phyloP scores from a whole-genome alignment of 2,329 filamentous ascomycete genomes.

The Myriosclerotinia duriaeana region DNA sequence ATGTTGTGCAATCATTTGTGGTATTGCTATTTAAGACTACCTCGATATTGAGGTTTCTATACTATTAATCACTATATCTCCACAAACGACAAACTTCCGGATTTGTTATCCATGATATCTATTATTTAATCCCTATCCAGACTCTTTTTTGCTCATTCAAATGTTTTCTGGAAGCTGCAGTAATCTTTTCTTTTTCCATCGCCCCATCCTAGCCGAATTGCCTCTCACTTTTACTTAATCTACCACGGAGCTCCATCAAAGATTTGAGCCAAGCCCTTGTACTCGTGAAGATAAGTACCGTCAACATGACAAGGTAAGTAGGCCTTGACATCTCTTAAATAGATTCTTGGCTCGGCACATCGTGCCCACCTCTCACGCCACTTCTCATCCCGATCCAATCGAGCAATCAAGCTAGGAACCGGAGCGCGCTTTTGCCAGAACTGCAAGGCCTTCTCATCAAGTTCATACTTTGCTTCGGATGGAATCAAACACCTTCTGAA shows the following conservation, averaged over 20 bases:
- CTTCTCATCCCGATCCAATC: background rate
- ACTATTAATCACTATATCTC: no score
- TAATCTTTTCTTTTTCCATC: no score
- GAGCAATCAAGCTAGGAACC: background rate
- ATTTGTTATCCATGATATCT: no score
- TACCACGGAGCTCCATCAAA: slow-evolving; percentile 4
- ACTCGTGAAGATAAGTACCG: background rate
- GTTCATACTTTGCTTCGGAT: background rate
- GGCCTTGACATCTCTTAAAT: background rate
- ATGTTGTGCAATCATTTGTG: no score
- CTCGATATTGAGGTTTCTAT: no score
- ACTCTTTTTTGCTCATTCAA: no score
- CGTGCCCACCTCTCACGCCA: background rate
- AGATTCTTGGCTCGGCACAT: background rate
- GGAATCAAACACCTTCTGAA: background rate
- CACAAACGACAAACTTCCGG: no score
- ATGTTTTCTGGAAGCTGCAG: no score
- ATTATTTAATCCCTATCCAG: no score
- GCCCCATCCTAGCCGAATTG: background rate
- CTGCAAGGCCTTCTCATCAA: background rate
- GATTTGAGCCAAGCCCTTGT: slow-evolving; percentile 1
- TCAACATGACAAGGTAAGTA: slow-evolving; percentile 1
- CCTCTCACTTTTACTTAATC: no score
- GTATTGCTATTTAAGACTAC: no score
- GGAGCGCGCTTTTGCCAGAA: background rate